Evolutionary conservation across 176 grass and related monocot species (phyloP), one percentile per base, ranked within the genome.

Genomic region (Pontederia paniculata): DNA sequence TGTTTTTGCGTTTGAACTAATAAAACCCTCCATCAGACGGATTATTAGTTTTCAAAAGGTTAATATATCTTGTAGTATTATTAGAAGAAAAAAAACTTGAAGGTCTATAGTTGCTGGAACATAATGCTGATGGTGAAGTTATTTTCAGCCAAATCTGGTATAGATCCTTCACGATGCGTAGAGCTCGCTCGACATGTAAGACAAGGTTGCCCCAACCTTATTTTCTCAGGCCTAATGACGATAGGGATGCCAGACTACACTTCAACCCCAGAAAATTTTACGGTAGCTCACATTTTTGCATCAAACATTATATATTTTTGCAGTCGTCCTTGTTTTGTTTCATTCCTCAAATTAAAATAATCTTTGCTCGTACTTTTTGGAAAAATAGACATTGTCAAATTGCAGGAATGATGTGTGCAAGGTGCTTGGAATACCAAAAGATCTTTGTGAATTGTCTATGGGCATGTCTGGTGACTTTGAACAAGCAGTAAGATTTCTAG

Each of bases 391-490:
- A 44, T 23, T 97, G 59, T 68, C 67, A 44, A 77, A 76, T 48
- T 97, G 91, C 42, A 80, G 69, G 12, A 63, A 72, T 41, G 67
- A 78, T 54, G 77, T 97, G 41, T 88, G 91, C 68, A 67, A 83
- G n/a, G 83, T 83, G 46, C 77, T 97, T 31, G 86, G 51, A 65
- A 76, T 97, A 51, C 68, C 57, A 55, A 86, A 90, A 66, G 83
- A 97, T 52, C 86, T 90, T 17, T 97, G 82, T 0, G 83, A 90
- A 62, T 59, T 97, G 53, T 97, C 91, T 15, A 90, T 90, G 91
- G 86, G 91, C 80, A 97, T 97, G 91, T 97, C 91, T 74, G 83
- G 80, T 17, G 91, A 97, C 66, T 97, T 90, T 77, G 91, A 90
- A 68, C 86, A 90, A 74, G 91, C 91, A 12, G 86, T 97, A 84